A percentile compares a stretch with the other conserved stretches of the same genome.
These are phyloP conservation scores for Eragrostis tef DNA, from an alignment of 202 grass and related monocot species.

Conservation along the genomic window DNA sequence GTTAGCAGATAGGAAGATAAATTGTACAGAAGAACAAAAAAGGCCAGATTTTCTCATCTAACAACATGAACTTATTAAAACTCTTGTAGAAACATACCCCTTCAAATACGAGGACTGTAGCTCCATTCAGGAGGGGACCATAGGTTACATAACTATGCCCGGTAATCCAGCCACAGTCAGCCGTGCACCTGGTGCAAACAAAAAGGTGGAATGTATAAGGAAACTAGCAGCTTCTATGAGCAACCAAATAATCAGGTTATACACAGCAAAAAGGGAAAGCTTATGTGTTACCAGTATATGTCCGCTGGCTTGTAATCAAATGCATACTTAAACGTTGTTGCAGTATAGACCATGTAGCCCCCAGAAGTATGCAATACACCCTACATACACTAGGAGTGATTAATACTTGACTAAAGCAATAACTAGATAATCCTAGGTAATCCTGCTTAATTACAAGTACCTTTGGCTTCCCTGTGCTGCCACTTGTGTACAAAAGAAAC, in stretches of 20 bases:
- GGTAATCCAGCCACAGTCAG: constrained; percentile 99
- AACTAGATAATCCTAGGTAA: constrained; percentile 52
- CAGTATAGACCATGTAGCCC: constrained; percentile 95
- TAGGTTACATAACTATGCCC: constrained; percentile 98
- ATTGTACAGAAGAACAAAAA: constrained; percentile 11
- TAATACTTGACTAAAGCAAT: constrained; percentile 31
- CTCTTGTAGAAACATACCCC: constrained; percentile 68
- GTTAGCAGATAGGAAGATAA: constrained; percentile 28
- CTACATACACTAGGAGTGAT: constrained; percentile 59
- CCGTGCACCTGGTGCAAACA: constrained; percentile 80
- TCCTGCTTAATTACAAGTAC: constrained; percentile 65
- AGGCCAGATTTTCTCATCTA: constrained; percentile 18
- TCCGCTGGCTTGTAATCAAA: constrained; percentile 95
- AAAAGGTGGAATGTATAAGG: constrained; percentile 49
- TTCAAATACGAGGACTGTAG: constrained; percentile 86
- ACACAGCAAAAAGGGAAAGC: constrained; percentile 26
- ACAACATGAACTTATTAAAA: constrained; percentile 15
- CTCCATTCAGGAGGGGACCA: constrained; percentile 94
- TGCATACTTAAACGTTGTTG: constrained; percentile 92
- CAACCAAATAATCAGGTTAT: constrained; percentile 12
- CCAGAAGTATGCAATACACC: constrained; percentile 97
- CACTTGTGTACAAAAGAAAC: constrained; percentile 98
- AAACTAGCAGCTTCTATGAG: constrained; percentile 41
- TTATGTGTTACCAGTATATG: constrained; percentile 79
- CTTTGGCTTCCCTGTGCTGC: constrained; percentile 98